Percentiles rank a stretch among this genome's conserved stretches.
phyloP scores from a whole-genome alignment of 371 early-diverging fungal species.

The Dipsacomyces acuminosporus region DNA sequence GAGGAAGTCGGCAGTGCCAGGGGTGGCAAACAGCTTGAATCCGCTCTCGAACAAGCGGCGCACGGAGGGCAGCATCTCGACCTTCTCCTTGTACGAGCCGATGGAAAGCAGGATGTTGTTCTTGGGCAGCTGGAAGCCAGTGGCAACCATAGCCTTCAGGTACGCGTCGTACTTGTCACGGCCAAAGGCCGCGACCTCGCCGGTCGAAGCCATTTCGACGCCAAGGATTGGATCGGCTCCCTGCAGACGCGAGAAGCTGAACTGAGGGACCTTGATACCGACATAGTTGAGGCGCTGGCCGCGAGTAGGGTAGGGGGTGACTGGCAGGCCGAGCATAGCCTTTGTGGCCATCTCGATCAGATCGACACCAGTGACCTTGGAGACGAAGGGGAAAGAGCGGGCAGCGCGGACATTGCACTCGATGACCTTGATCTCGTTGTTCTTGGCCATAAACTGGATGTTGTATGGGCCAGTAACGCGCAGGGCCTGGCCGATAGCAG shows the following conservation, averaged over 20 bases:
- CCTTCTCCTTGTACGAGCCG: conserved; percentile 93
- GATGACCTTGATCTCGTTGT: conserved; percentile 93
- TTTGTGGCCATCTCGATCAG: conserved; percentile 90
- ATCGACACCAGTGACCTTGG: conserved; percentile 86
- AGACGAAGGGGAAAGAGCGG: conserved; percentile 92
- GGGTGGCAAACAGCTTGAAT: conserved; percentile 86
- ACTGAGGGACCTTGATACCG: conserved; percentile 95
- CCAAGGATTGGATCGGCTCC: conserved; percentile 95
- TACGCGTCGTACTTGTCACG: conserved; percentile 95
- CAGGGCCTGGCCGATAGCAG: conserved; percentile 84
- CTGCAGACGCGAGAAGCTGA: conserved; percentile 87
- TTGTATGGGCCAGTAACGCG: conserved; percentile 97
- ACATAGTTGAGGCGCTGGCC: conserved; percentile 52
- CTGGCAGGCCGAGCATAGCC: conserved; percentile 79
- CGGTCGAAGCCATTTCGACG: conserved; percentile 98
- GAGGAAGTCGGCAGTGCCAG: conserved; percentile 93
- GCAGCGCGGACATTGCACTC: conserved; percentile 96
- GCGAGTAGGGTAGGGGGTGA: conserved; percentile 41
- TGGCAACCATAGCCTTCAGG: conserved; percentile 84
- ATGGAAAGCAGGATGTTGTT: conserved; percentile 90
- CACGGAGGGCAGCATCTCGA: conserved; percentile 84
- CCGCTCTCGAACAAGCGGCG: conserved; percentile 70
- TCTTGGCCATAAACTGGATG: conserved; percentile 94
- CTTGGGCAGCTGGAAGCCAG: conserved; percentile 84
- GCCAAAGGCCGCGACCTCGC: conserved; percentile 97